Percentiles rank a stretch among this genome's conserved stretches.
Conservation (phyloP, 2,329 filamentous ascomycete species). For the Penicillium polonicum region DNA sequence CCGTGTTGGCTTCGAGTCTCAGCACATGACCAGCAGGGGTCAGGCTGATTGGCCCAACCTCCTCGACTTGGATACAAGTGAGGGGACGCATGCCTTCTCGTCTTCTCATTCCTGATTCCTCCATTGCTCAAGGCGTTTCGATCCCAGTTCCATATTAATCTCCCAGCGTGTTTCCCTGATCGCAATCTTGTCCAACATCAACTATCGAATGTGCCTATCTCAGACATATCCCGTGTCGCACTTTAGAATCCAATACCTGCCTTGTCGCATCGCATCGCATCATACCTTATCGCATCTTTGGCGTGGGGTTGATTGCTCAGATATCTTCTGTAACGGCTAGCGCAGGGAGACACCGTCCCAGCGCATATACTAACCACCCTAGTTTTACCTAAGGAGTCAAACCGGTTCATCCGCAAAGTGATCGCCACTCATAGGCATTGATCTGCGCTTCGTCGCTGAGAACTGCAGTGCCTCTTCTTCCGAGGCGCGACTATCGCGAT, state of each 20-base stretch:
- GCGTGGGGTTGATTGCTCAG: conserved; percentile 26
- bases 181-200: conserved; percentile 5
- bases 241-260: conserved; percentile 1
- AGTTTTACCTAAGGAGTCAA: conserved; percentile 3
- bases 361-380: conserved; percentile 21
- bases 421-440: conserved; percentile 12
- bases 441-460: conserved; percentile 21
- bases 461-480: conserved; percentile 21
- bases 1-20: conserved; percentile 12
- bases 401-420: conserved; percentile 5
- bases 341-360: conserved; percentile 13
- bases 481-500: conserved; percentile 25
- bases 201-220: conserved; percentile 7
- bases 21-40: conserved; percentile 12
- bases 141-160: conserved; percentile 8
- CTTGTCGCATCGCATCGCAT: conserved; percentile 21
- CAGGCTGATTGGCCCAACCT: conserved; percentile 34
- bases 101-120: conserved; percentile 16
- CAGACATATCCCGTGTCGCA: background rate
- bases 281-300: conserved; percentile 20
- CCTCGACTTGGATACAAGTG: conserved; percentile 22
- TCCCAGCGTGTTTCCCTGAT: conserved; percentile 3
- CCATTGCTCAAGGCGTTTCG: conserved; percentile 20
- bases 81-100: conserved; percentile 16
- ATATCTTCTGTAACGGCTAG: conserved; percentile 14